Evolutionary conservation across 192 early-diverging fungal genomes (phyloP).

Genomic region (Dissophora globulifera): DNA sequence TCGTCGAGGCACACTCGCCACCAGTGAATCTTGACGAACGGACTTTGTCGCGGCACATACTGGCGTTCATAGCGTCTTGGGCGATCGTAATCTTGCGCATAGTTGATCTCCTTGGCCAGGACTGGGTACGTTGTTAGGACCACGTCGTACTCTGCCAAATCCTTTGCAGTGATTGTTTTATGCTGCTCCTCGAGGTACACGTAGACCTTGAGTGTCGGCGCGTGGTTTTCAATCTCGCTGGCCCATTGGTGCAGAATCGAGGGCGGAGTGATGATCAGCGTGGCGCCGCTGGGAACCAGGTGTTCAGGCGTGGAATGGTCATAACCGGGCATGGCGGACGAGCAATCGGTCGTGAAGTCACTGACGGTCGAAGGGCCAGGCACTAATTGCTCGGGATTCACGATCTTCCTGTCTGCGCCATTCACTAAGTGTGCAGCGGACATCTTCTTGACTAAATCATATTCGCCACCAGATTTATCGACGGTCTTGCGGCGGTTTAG

Average conservation of each 20-base stretch:
- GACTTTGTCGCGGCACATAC: slow-evolving; percentile 33
- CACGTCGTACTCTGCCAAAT: slow-evolving; percentile 58
- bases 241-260: slow-evolving; percentile 74
- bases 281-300: slow-evolving; percentile 51
- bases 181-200: slow-evolving; percentile 55
- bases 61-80: background rate
- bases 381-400: background rate
- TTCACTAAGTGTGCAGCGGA: slow-evolving; percentile 3
- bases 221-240: slow-evolving; percentile 63
- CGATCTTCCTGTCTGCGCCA: background rate
- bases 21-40: slow-evolving; percentile 17
- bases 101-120: slow-evolving; percentile 64
- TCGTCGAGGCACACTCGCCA: slow-evolving; percentile 7
- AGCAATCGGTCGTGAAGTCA: no score
- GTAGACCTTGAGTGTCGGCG: slow-evolving; percentile 54
- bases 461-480: no score
- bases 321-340: no score
- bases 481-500: slow-evolving; percentile 54
- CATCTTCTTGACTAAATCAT: slow-evolving; percentile 1
- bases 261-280: slow-evolving; percentile 71
- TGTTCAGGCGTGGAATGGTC: no score
- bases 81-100: slow-evolving; percentile 26
- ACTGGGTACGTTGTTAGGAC: slow-evolving; percentile 69
- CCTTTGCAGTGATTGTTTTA: slow-evolving; percentile 17
- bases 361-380: background rate